Conservation (phyloP, 805 yeast species). For the Crinitomyces ghanaensis region DNA sequence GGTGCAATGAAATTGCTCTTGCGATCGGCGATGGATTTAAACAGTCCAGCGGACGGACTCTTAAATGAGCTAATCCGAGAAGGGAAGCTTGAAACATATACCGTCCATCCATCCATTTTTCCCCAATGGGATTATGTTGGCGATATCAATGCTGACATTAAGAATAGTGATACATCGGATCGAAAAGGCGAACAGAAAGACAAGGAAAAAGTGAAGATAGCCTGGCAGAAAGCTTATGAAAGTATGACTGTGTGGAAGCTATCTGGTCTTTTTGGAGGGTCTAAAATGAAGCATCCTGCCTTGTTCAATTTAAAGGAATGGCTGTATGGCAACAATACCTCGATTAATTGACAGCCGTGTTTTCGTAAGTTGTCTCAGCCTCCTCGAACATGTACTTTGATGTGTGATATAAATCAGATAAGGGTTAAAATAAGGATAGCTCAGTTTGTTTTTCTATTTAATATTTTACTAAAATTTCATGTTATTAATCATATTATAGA, state of each 20-base stretch:
- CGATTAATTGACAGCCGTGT: too few species aligned
- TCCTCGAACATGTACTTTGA: too few species aligned
- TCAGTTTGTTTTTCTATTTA: too few species aligned
- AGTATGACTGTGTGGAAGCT: slow-evolving; percentile 8
- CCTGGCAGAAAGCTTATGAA: slow-evolving; percentile 8
- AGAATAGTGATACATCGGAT: slow-evolving; percentile 8
- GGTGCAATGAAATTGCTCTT: slow-evolving; percentile 11
- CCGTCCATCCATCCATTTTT: slow-evolving; percentile 8
- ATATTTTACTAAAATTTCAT: too few species aligned
- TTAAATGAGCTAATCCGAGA: slow-evolving; percentile 5
- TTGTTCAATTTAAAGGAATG: too few species aligned
- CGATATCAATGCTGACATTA: slow-evolving; percentile 6
- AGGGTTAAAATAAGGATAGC: too few species aligned
- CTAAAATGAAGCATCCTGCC: not conserved
- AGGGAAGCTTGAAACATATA: slow-evolving; percentile 8
- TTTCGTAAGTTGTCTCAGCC: too few species aligned
- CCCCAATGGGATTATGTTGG: slow-evolving; percentile 8
- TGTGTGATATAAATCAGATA: too few species aligned
- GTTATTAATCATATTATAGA: too few species aligned
- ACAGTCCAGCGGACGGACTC: slow-evolving; percentile 9
- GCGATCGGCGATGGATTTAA: slow-evolving; percentile 7
- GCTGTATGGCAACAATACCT: too few species aligned
- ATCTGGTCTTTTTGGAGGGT: slow-evolving; percentile 2
- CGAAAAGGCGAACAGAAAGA: not conserved
- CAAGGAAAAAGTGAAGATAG: not conserved